phyloP scores from a whole-genome alignment of 2,329 filamentous ascomycete species.

The Colletotrichum sp. region DNA sequence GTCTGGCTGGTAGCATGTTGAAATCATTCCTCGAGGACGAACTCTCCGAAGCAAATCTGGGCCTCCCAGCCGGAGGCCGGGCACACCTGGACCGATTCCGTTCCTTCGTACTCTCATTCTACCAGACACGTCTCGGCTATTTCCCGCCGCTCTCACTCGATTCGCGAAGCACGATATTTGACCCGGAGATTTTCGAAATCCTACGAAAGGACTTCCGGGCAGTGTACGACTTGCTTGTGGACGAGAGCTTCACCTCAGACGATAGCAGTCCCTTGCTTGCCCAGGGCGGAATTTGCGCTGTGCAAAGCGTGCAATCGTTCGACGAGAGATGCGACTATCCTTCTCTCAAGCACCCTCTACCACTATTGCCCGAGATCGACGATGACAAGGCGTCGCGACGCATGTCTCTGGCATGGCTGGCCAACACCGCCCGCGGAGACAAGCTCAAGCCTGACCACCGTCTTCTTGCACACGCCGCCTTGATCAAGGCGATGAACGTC shows the following conservation, averaged over 20 bases:
- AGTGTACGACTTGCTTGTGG: slow-evolving; percentile 74
- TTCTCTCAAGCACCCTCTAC: slow-evolving; percentile 68
- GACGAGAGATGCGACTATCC: slow-evolving; percentile 64
- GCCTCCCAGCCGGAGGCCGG: slow-evolving; percentile 63
- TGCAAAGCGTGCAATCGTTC: slow-evolving; percentile 72
- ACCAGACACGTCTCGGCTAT: slow-evolving; percentile 70
- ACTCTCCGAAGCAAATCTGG: slow-evolving; percentile 69
- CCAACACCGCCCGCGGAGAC: slow-evolving; percentile 30
- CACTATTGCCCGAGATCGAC: slow-evolving; percentile 62
- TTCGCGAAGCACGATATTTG: slow-evolving; percentile 50
- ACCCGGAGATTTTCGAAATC: slow-evolving; percentile 60
- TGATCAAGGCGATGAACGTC: slow-evolving; percentile 56
- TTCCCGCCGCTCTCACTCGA: slow-evolving; percentile 67
- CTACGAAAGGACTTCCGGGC: slow-evolving; percentile 75
- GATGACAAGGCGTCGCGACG: slow-evolving; percentile 33
- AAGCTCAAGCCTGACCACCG: slow-evolving; percentile 53
- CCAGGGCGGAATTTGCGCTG: slow-evolving; percentile 71
- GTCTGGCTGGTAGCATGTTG: slow-evolving; percentile 62
- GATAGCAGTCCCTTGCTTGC: slow-evolving; percentile 57
- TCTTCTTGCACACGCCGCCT: slow-evolving; percentile 56
- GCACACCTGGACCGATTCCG: slow-evolving; percentile 77
- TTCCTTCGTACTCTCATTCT: slow-evolving; percentile 70
- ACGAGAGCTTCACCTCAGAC: slow-evolving; percentile 57
- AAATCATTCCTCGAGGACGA: slow-evolving; percentile 75
- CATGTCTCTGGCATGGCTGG: slow-evolving; percentile 42